These are phyloP conservation scores for Lathyrus oleraceus DNA, from an alignment of 306 rosid species.

Conservation along the genomic window DNA sequence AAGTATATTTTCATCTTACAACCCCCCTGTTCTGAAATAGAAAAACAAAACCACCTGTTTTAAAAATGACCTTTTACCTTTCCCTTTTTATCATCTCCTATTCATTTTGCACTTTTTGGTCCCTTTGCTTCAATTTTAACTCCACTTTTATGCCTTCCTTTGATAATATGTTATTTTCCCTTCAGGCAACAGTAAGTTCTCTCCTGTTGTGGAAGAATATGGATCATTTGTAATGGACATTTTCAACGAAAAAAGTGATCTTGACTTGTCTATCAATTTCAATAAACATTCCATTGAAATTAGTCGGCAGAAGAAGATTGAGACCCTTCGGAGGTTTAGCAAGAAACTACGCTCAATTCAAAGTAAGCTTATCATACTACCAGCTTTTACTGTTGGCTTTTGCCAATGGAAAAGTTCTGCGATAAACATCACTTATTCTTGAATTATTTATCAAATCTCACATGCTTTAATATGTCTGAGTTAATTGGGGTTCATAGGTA, in stretches of 20 bases:
- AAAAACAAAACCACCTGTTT: slow-evolving; percentile 13
- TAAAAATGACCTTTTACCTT: slow-evolving; percentile 16
- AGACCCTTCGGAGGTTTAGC: slow-evolving; percentile 40
- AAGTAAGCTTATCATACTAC: slow-evolving; percentile 37
- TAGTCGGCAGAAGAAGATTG: slow-evolving; percentile 36
- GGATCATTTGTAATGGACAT: slow-evolving; percentile 61
- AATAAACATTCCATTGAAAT: slow-evolving; percentile 23
- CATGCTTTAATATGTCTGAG: slow-evolving; percentile 12
- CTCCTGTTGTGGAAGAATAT: slow-evolving; percentile 50
- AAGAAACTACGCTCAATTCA: slow-evolving; percentile 34
- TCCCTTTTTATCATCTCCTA: slow-evolving; percentile 13
- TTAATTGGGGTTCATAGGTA: not conserved
- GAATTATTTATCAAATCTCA: slow-evolving; percentile 14
- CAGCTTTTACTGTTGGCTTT: slow-evolving; percentile 21
- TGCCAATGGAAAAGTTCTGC: slow-evolving; percentile 7
- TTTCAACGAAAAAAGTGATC: slow-evolving; percentile 44
- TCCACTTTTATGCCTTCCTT: slow-evolving; percentile 16
- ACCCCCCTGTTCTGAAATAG: not conserved
- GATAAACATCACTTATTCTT: not conserved
- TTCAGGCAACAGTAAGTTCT: slow-evolving; percentile 31
- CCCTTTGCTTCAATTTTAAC: slow-evolving; percentile 7
- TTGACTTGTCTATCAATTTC: slow-evolving; percentile 53
- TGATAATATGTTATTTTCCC: slow-evolving; percentile 20
- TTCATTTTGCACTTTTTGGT: slow-evolving; percentile 18
- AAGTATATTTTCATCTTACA: slow-evolving; percentile 13